phyloP scores from a whole-genome alignment of 345 rosid species.

The Gossypium stocksii region DNA sequence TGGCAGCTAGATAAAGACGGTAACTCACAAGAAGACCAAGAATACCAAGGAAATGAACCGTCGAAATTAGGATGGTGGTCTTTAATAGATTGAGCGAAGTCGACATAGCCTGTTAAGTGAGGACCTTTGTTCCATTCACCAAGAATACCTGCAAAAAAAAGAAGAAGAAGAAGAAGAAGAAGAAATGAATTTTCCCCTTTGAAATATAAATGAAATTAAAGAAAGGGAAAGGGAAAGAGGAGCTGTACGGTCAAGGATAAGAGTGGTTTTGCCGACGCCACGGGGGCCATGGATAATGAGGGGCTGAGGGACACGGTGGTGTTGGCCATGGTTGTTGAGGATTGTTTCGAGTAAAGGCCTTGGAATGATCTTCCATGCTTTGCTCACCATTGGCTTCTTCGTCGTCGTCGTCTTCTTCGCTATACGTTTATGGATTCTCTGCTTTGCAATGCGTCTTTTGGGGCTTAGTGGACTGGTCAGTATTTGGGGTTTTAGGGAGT shows the following conservation, averaged over 20 bases:
- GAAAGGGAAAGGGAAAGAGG: no score
- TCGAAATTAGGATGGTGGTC: slow-evolving; percentile 69
- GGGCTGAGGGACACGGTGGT: slow-evolving; percentile 92
- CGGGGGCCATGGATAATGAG: slow-evolving; percentile 97
- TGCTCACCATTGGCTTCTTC: slow-evolving; percentile 51
- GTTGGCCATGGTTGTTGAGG: slow-evolving; percentile 89
- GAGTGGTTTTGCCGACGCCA: slow-evolving; percentile 96
- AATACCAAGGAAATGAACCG: slow-evolving; percentile 74
- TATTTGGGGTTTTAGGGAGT: no score
- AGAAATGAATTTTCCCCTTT: not conserved
- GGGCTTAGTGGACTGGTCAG: no score
- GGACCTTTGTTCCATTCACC: slow-evolving; percentile 81
- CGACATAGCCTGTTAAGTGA: slow-evolving; percentile 84
- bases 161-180: not conserved
- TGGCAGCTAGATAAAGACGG: slow-evolving; percentile 56
- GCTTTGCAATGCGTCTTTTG: not conserved
- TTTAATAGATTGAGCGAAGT: slow-evolving; percentile 71
- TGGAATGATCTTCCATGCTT: slow-evolving; percentile 85
- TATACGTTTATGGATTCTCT: not conserved
- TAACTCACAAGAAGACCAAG: slow-evolving; percentile 72
- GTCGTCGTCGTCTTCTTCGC: not conserved
- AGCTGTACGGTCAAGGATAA: slow-evolving; percentile 66
- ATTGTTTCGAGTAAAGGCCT: slow-evolving; percentile 76
- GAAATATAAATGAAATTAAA: not conserved
- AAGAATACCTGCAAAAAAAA: slow-evolving; percentile 55